Base-by-base conservation (phyloP, 169 alveolate genomes). In the Plasmodium vivax region DNA sequence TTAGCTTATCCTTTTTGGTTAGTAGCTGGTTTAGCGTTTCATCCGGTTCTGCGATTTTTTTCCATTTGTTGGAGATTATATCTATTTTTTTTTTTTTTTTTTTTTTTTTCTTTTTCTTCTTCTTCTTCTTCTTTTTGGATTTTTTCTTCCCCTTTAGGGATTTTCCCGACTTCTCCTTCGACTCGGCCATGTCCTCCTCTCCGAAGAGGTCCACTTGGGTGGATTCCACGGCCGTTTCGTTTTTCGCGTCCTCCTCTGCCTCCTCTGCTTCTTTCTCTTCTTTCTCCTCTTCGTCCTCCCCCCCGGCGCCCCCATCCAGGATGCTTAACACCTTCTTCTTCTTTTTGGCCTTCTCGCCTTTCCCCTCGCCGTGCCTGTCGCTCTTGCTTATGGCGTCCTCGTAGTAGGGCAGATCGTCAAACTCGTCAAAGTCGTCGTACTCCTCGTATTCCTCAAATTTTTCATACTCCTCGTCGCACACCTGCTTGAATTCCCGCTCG, bases 31-130 rank as follows among this genome's bases (percentile, higher is more conserved):
- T 95, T 43, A 93, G 87, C 45, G 94, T 62, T 92, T 96, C 98
- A 80, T 96, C 98, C 9, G 96, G 96, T 93, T 95, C 97, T 23
- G 94, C 96, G 81, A 83, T 23, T 75, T 87, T 84, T 82, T 84
- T 62, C 91, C 87, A 85, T 74, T 38, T 51, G 34, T 54, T 54
- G 3, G 82, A 47, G 75, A 41, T 56, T 16, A 32, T 54, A 75
- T 75, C 85, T 30, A 85, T 14, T 47, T 38, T 82, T 82, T 82
- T 56, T 47, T 47, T 8, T 79, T 27, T 14, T 34, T 82, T 16
- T 19, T 82, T 82, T 47, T 74, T 45, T 73, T 85, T 72, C 45
- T 85, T 85, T 62, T 85, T 27, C 27, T 71, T 23, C 0, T 23
- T 23, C 27, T 23, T 43, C 56, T 85, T 14, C 23, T 73, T 43